phyloP scores from a whole-genome alignment of 1,284 basidiomycete species.

The Trametes sp. region DNA sequence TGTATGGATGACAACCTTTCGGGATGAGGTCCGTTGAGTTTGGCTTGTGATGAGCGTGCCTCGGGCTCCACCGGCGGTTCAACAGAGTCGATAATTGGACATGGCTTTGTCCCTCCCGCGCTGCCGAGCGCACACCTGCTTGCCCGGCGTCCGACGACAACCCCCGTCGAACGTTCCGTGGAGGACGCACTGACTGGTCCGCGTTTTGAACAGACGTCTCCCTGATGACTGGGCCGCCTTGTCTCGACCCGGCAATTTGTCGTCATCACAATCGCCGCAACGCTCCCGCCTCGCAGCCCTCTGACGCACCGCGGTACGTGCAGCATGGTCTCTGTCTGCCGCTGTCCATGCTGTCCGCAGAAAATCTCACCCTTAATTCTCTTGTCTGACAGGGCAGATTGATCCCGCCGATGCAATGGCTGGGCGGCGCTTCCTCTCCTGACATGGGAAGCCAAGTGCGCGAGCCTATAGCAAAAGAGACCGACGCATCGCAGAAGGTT shows the following conservation, averaged over 20 bases:
- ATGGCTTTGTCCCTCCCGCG: background rate
- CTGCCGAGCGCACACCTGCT: background rate
- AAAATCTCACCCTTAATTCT: slow-evolving; percentile 1
- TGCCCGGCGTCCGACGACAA: background rate
- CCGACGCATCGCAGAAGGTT: background rate
- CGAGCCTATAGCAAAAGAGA: background rate
- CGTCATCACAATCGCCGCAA: background rate
- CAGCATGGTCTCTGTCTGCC: background rate
- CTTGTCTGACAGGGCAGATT: background rate
- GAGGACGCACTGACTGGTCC: background rate
- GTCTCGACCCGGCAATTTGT: background rate
- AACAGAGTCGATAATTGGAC: background rate
- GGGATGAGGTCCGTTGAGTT: background rate
- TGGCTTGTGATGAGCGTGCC: background rate
- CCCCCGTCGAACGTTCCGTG: background rate
- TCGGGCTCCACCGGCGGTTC: background rate
- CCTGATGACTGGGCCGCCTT: background rate
- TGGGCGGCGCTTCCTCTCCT: background rate
- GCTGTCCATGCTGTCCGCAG: background rate
- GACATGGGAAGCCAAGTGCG: too few species aligned
- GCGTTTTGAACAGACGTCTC: background rate
- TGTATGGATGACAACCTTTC: background rate
- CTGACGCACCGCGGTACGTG: background rate
- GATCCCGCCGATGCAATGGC: background rate
- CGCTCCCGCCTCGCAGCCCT: background rate